phyloP scores from a whole-genome alignment of 176 grass and related monocot species.

The Juncus effusus region DNA sequence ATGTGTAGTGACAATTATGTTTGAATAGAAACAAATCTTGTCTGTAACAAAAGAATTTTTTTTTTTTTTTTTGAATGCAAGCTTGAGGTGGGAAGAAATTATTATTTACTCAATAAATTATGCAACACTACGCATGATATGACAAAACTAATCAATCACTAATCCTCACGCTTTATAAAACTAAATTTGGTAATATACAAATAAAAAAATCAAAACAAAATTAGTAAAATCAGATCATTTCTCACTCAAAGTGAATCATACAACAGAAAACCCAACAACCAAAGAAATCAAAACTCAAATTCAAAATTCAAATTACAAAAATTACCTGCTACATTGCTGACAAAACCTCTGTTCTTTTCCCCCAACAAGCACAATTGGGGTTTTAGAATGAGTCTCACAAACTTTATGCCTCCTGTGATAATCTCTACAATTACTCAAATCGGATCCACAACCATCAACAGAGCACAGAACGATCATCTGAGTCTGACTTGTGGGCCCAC shows the following conservation, averaged over 20 bases:
- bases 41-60: background rate
- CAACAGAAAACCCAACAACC: background rate
- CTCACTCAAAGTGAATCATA: too few relatives aligned
- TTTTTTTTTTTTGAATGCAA: constrained; percentile 14
- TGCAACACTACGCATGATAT: background rate
- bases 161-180: too few relatives aligned
- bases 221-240: background rate
- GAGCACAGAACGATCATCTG: constrained; percentile 38
- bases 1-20: too few relatives aligned
- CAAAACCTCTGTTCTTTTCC: constrained; percentile 79
- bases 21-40: background rate
- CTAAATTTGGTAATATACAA: too few relatives aligned
- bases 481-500: constrained; percentile 1
- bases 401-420: constrained; percentile 88
- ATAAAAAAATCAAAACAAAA: constrained; percentile 1
- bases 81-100: background rate
- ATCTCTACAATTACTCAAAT: constrained; percentile 69
- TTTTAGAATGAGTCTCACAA: constrained; percentile 86
- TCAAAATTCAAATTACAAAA: background rate
- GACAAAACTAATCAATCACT: background rate
- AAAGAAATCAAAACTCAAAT: background rate
- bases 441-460: constrained; percentile 65
- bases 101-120: background rate
- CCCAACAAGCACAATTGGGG: constrained; percentile 56
- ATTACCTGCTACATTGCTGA: constrained; percentile 93